phyloP scores from a whole-genome alignment of 257 asterid species.

The Ehretia macrophylla region DNA sequence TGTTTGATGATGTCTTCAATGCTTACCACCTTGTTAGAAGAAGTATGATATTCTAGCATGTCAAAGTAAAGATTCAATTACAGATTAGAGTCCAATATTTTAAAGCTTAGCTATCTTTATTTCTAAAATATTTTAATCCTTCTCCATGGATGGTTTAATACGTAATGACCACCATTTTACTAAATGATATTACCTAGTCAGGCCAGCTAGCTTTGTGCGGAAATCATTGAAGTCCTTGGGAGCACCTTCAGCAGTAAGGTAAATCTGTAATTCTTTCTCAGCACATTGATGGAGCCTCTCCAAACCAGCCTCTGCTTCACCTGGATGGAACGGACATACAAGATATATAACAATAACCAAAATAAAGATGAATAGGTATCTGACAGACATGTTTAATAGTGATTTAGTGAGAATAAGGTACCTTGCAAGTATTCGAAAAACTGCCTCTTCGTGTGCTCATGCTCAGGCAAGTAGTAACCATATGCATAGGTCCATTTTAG shows the following conservation, averaged over 20 bases:
- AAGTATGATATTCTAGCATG: too few species aligned
- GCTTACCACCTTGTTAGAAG: too few species aligned
- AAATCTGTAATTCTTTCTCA: slow-evolving; percentile 79
- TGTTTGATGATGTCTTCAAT: too few species aligned
- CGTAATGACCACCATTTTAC: not conserved
- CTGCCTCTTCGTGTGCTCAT: slow-evolving; percentile 59
- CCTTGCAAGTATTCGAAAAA: slow-evolving; percentile 97
- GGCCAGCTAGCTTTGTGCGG: slow-evolving; percentile 83
- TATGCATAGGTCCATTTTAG: slow-evolving; percentile 94
- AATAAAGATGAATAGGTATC: not conserved
- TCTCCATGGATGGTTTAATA: not conserved
- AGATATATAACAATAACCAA: not conserved
- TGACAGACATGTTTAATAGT: not conserved
- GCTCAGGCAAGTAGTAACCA: slow-evolving; percentile 78
- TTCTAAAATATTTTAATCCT: too few species aligned
- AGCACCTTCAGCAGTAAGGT: slow-evolving; percentile 47
- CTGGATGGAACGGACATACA: slow-evolving; percentile 21
- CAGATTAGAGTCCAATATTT: too few species aligned
- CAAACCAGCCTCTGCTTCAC: slow-evolving; percentile 94
- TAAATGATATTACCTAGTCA: slow-evolving; percentile 55
- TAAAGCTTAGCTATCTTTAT: too few species aligned
- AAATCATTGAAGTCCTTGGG: slow-evolving; percentile 69
- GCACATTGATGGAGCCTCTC: slow-evolving; percentile 99
- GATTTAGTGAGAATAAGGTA: slow-evolving; percentile 16
- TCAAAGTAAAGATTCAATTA: too few species aligned